Conservation (phyloP, 345 rosid genomes). For the Eucalyptus guilfoylei region DNA sequence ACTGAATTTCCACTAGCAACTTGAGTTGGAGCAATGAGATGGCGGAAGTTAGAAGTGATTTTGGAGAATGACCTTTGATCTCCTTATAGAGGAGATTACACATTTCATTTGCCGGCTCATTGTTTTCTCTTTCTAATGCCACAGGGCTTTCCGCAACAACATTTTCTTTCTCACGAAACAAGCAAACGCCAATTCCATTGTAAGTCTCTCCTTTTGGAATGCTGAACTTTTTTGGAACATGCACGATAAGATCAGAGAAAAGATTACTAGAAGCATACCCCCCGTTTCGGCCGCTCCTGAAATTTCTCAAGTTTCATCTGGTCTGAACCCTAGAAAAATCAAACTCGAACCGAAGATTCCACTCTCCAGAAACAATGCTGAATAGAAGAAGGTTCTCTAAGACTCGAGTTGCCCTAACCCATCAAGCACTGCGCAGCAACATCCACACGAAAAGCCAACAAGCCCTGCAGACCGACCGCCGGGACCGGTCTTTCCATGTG, state of each 20-base stretch:
- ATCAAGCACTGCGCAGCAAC: background rate
- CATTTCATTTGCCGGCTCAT: background rate
- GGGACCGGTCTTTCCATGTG: background rate
- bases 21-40: background rate
- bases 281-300: background rate
- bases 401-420: background rate
- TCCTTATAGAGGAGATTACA: background rate
- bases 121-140: background rate
- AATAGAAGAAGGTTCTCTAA: background rate
- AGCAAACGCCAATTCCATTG: accelerated
- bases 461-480: background rate
- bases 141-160: accelerated
- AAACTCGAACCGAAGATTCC: background rate
- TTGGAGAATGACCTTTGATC: background rate
- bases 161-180: background rate
- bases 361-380: background rate
- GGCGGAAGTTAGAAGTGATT: background rate
- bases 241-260: background rate
- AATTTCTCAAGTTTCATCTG: background rate
- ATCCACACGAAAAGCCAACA: background rate
- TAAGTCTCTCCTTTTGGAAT: background rate
- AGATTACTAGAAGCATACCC: background rate
- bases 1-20: background rate
- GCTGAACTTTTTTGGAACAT: background rate
- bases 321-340: background rate